A percentile compares a stretch with the other conserved stretches of the same genome.
Conservation (phyloP, 495 filamentous ascomycete species). For the Astrothelium subdiscretum region DNA sequence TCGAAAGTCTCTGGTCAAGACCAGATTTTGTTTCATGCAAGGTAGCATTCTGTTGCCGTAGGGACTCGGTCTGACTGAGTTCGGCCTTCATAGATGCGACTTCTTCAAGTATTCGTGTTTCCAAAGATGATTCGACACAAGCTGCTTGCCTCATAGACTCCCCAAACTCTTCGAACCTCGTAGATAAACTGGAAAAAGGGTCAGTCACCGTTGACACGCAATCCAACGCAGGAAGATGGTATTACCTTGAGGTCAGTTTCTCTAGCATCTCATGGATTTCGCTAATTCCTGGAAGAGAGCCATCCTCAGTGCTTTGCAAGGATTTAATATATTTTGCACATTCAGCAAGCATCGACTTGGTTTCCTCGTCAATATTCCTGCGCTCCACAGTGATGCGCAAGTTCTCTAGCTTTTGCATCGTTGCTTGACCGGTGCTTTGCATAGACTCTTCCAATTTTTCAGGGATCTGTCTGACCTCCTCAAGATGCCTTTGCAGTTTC, state of each 20-base stretch:
- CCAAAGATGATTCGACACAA: not conserved
- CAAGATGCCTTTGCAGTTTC: constrained; percentile 17
- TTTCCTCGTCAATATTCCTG: not conserved
- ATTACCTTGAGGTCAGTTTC: constrained; percentile 7
- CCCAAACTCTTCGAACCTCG: not conserved
- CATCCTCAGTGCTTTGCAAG: not conserved
- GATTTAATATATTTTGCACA: not conserved
- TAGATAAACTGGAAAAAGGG: not conserved
- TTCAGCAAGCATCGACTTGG: not conserved
- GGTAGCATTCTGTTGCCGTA: constrained; percentile 4
- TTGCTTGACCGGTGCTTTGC: constrained; percentile 7
- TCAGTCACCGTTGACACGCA: not conserved
- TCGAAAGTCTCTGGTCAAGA: constrained; percentile 8
- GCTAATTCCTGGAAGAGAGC: not conserved
- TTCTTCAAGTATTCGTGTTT: not conserved
- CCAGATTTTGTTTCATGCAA: constrained; percentile 4
- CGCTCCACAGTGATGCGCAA: constrained; percentile 6
- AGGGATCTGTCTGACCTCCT: constrained; percentile 1
- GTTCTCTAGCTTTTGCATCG: constrained; percentile 19
- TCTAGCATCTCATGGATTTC: constrained; percentile 4
- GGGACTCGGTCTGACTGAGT: constrained; percentile 1
- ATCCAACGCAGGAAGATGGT: not conserved
- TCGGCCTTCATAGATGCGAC: constrained; percentile 3
- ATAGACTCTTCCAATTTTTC: constrained; percentile 7
- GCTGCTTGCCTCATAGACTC: not conserved